Base-by-base conservation (phyloP, 1,284 basidiomycete species). In the Ceratorhiza oryzae-sativae region DNA sequence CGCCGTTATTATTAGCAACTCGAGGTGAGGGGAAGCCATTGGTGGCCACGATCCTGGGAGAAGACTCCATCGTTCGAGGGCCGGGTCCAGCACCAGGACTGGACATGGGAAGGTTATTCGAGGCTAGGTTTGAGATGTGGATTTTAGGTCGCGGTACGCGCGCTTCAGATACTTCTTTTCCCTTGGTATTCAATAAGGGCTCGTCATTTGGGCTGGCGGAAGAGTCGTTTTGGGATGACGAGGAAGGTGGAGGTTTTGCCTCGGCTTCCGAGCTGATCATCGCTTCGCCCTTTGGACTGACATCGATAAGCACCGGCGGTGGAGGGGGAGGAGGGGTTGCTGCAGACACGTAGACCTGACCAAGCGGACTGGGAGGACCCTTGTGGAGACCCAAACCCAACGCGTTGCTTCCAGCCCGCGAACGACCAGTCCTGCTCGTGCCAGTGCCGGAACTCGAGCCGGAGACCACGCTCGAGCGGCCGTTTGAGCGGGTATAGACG, bases 51-150 rank as follows among this genome's bases (percentile, higher is more conserved):
- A 58, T 49, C 2, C 65, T 23, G 8, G 65, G 53, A 41, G 65
- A 70, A 39, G 53, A 46, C 45, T 70, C 65, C 51, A 70, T 55
- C 20, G 65, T 70, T 2, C 65, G 65, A 23, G 65, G 65, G 48
- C 65, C 65, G 25, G 65, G 65, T 1, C 65, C 65, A 6, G 65
- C 65, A 20, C 65, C 65, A 3, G 65, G 65, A 25, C 53, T 70
- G 3, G 65, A 70, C 48, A 58, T 49, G 18, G 65, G 65, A 2
- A 58, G 53, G 25, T 59, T 59, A 34, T 59, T 59, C 56, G 56
- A 59, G 36, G 20, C 56, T 36, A 59, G 34, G 36, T 46, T 42
- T 12, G 65, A 58, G 1, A 67, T 39, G 48, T 53, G 49, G 20
- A 53, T 67, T 45, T 55, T 67, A 36, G 49, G 63, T 18, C 27